A percentile compares a stretch with the other conserved stretches of the same genome.
phyloP scores from a whole-genome alignment of 768 basidiomycete genomes.

The Multifurca ochricompacta region DNA sequence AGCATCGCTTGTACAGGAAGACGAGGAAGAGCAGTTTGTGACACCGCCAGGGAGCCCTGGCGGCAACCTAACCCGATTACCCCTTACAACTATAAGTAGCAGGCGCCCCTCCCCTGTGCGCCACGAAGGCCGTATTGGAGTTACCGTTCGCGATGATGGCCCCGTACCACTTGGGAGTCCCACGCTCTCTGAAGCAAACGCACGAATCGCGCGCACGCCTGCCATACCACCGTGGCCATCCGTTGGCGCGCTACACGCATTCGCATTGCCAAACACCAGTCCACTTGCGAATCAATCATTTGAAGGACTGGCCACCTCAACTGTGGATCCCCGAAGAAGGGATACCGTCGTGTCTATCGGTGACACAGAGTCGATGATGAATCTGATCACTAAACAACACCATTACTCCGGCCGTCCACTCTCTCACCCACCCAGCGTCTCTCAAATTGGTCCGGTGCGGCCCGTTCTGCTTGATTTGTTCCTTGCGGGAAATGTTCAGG shows the following conservation, averaged over 20 bases:
- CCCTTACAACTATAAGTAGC: background rate
- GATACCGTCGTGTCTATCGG: constrained; percentile 14
- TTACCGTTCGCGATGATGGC: constrained; percentile 13
- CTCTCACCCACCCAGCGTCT: constrained; percentile 16
- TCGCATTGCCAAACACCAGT: constrained; percentile 19
- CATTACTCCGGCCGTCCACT: constrained; percentile 21
- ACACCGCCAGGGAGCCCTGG: constrained; percentile 17
- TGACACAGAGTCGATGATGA: constrained; percentile 11
- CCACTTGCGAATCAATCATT: constrained; percentile 18
- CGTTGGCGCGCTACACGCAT: constrained; percentile 4
- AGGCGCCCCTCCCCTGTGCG: constrained; percentile 16
- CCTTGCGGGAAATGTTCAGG: constrained; percentile 1
- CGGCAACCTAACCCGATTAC: constrained; percentile 1
- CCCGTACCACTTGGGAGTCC: constrained; percentile 7
- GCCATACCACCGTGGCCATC: constrained; percentile 8
- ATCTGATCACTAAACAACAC: background rate
- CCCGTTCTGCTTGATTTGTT: constrained; percentile 17
- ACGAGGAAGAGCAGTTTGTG: constrained; percentile 15
- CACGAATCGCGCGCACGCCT: background rate
- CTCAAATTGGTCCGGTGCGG: constrained; percentile 6
- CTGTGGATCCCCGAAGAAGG: background rate
- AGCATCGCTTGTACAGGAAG: constrained; percentile 12
- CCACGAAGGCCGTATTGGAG: constrained; percentile 9
- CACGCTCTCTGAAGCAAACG: constrained; percentile 6
- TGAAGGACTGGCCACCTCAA: constrained; percentile 5